Percentiles rank a stretch among this genome's conserved stretches.
phyloP scores from a whole-genome alignment of 805 yeast species.

The Sungouiozyma intestinalis region DNA sequence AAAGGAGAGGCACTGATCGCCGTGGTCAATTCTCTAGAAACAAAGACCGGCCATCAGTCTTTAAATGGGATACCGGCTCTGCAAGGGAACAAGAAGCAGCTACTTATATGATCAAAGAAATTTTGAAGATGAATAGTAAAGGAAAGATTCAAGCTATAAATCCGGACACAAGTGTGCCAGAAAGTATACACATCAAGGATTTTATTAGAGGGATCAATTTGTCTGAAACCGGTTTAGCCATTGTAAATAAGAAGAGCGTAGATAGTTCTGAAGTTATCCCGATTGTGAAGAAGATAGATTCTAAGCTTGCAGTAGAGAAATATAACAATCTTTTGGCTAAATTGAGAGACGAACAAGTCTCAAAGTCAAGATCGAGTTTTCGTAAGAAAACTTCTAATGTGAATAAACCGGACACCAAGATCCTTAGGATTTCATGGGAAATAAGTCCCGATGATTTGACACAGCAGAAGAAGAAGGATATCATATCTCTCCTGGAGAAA shows the following conservation, averaged over 20 bases:
- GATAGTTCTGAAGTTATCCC: slow-evolving; percentile 15
- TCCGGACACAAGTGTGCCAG: slow-evolving; percentile 13
- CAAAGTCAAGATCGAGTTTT: slow-evolving; percentile 1
- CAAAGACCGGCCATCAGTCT: slow-evolving; percentile 6
- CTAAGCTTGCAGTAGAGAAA: slow-evolving; percentile 18
- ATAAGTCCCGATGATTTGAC: slow-evolving; percentile 42
- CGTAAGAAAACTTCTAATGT: slow-evolving; percentile 8
- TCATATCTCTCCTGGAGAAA: slow-evolving; percentile 34
- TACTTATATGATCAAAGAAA: slow-evolving; percentile 10
- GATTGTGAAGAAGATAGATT: slow-evolving; percentile 20
- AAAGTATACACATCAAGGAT: slow-evolving; percentile 14
- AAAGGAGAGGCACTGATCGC: neutral
- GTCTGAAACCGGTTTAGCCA: slow-evolving; percentile 13
- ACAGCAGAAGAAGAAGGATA: slow-evolving; percentile 44
- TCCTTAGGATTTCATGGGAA: slow-evolving; percentile 45
- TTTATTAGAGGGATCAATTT: slow-evolving; percentile 21
- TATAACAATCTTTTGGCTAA: slow-evolving; percentile 22
- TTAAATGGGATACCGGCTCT: slow-evolving; percentile 24
- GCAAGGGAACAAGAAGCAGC: slow-evolving; percentile 25
- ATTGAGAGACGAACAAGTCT: slow-evolving; percentile 18
- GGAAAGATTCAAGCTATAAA: slow-evolving; percentile 20
- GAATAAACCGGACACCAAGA: slow-evolving; percentile 20
- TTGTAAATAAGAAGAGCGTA: slow-evolving; percentile 17
- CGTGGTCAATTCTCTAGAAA: neutral
- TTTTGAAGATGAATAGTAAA: slow-evolving; percentile 15